Evolutionary conservation across 2,329 filamentous ascomycete genomes (phyloP).

Genomic region (Alternaria conjuncta): DNA sequence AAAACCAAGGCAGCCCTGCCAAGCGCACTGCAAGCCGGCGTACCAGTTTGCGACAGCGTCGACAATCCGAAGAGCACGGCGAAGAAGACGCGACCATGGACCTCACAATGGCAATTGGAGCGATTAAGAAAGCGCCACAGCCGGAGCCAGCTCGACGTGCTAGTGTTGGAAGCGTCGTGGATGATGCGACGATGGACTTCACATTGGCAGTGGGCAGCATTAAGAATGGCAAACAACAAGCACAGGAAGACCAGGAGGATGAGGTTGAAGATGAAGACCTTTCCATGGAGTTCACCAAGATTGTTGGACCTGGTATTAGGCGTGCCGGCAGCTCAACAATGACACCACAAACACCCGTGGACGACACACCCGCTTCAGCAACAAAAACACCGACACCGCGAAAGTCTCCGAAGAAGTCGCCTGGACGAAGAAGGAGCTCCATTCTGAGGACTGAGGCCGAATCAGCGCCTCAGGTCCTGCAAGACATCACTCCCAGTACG

Average conservation of each 20-base stretch:
- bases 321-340: slow-evolving; percentile 17
- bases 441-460: slow-evolving; percentile 10
- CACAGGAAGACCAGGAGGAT: neutral
- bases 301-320: slow-evolving; percentile 54
- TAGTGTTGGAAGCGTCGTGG: slow-evolving; percentile 36
- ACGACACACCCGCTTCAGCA: slow-evolving; percentile 8
- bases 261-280: slow-evolving; percentile 50
- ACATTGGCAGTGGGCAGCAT: slow-evolving; percentile 49
- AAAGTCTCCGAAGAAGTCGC: slow-evolving; percentile 35
- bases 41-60: slow-evolving; percentile 48
- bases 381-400: slow-evolving; percentile 29
- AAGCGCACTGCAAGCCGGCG: slow-evolving; percentile 44
- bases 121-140: slow-evolving; percentile 34
- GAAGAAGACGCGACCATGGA: slow-evolving; percentile 52
- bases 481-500: slow-evolving; percentile 31
- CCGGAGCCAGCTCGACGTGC: slow-evolving; percentile 23
- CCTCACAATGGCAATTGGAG: slow-evolving; percentile 48
- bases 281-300: slow-evolving; percentile 61
- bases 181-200: slow-evolving; percentile 50
- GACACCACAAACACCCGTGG: slow-evolving; percentile 29
- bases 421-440: slow-evolving; percentile 16
- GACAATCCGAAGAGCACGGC: slow-evolving; percentile 44
- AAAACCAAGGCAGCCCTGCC: slow-evolving; percentile 46
- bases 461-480: slow-evolving; percentile 18
- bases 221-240: slow-evolving; percentile 21